Conservation (phyloP, 2,329 filamentous ascomycete genomes). For the Phyllosticta citribraziliensis region DNA sequence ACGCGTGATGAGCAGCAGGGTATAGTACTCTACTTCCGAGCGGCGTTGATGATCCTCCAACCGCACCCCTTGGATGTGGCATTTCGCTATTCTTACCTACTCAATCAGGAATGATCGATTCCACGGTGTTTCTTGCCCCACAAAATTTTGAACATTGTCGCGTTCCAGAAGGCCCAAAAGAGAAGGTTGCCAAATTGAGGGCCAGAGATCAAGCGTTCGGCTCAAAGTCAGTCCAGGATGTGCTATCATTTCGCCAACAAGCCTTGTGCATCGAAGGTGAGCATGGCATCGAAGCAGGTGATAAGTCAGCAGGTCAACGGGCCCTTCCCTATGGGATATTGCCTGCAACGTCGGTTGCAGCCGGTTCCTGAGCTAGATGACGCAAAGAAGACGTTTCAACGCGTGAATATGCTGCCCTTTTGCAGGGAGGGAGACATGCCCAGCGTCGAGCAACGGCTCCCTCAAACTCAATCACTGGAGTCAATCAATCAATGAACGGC, state of each 20-base stretch:
- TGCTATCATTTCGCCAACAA: background rate
- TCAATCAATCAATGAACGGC: background rate
- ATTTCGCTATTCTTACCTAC: background rate
- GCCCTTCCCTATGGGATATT: background rate
- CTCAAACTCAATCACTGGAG: background rate
- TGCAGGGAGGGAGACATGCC: background rate
- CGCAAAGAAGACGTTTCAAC: background rate
- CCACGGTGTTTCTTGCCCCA: too few relatives aligned
- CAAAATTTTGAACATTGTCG: too few relatives aligned
- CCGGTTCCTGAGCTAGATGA: background rate
- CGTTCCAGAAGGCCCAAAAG: too few relatives aligned
- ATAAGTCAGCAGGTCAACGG: background rate
- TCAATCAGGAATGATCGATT: background rate
- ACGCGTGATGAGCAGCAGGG: constrained; percentile 6
- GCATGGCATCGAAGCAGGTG: background rate
- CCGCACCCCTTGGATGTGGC: background rate
- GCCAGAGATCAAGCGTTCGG: background rate
- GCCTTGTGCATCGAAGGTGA: background rate
- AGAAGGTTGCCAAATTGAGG: background rate
- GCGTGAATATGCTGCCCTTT: background rate
- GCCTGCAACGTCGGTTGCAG: background rate
- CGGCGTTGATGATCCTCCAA: background rate
- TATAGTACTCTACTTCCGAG: background rate
- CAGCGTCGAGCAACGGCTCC: background rate
- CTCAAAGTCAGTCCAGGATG: background rate